Evolutionary conservation across 805 yeast species (phyloP).

Genomic region (Ogataea ramenticola): DNA sequence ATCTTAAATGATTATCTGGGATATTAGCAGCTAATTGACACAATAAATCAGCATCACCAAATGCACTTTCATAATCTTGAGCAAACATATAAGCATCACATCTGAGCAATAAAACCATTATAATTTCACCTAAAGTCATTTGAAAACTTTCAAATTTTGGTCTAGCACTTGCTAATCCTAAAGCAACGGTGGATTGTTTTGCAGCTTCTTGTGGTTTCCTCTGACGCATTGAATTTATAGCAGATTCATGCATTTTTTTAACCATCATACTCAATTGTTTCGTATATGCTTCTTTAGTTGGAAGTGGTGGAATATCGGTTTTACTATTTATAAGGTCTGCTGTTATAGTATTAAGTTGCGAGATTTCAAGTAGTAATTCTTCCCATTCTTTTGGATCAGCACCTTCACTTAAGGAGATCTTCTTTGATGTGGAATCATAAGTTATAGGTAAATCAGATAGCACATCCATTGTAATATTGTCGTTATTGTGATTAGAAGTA

Average conservation of each 20-base stretch:
- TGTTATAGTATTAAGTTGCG: constrained; percentile 27
- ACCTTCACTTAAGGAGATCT: constrained; percentile 16
- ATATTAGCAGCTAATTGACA: constrained; percentile 49
- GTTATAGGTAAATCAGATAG: constrained; percentile 13
- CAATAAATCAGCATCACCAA: constrained; percentile 62
- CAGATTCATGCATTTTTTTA: constrained; percentile 58
- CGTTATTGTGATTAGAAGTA: not conserved
- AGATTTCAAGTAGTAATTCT: constrained; percentile 23
- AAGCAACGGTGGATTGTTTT: constrained; percentile 56
- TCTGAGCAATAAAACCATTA: constrained; percentile 59
- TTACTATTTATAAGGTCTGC: constrained; percentile 37
- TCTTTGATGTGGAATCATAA: constrained; percentile 25
- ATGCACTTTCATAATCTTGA: constrained; percentile 50
- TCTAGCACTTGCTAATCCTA: constrained; percentile 62
- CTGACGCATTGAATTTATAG: constrained; percentile 48
- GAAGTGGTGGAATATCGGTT: constrained; percentile 44
- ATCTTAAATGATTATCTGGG: constrained; percentile 67
- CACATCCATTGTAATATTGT: not conserved
- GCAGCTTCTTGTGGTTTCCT: constrained; percentile 52
- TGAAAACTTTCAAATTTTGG: constrained; percentile 71
- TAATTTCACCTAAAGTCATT: constrained; percentile 60
- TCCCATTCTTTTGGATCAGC: constrained; percentile 10
- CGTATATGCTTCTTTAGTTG: constrained; percentile 51
- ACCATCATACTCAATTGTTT: constrained; percentile 50
- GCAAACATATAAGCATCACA: constrained; percentile 60